A percentile compares a stretch with the other conserved stretches of the same genome.
These are phyloP conservation scores for Penicillium sp. DNA, from an alignment of 2,329 filamentous ascomycete genomes.

Conservation along the genomic window DNA sequence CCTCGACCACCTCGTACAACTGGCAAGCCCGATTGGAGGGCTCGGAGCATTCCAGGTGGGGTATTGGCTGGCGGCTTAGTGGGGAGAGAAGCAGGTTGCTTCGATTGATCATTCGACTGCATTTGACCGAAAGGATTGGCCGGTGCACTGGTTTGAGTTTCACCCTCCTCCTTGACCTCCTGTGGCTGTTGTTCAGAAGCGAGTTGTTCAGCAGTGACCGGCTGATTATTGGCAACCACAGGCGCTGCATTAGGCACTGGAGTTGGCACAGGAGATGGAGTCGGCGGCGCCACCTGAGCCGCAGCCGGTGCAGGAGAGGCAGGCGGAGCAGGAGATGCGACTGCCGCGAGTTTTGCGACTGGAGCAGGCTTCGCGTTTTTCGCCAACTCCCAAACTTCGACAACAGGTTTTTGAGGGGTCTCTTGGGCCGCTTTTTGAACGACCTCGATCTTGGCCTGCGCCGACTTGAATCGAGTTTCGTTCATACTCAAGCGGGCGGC, in stretches of 20 bases:
- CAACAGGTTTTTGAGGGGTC: slow-evolving; percentile 79
- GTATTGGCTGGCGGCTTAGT: slow-evolving; percentile 38
- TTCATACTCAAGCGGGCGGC: slow-evolving; percentile 76
- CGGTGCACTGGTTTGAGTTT: background rate
- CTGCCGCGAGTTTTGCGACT: slow-evolving; percentile 34
- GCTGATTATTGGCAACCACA: slow-evolving; percentile 7
- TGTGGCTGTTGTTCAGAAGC: background rate
- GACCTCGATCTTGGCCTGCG: slow-evolving; percentile 71
- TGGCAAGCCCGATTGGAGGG: slow-evolving; percentile 47
- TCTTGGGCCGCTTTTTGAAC: slow-evolving; percentile 81
- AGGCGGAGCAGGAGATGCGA: slow-evolving; percentile 16
- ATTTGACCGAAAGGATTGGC: slow-evolving; percentile 30
- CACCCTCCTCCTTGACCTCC: background rate
- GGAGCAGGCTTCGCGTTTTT: slow-evolving; percentile 63
- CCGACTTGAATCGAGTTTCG: slow-evolving; percentile 65
- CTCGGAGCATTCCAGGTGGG: slow-evolving; percentile 43
- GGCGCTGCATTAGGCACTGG: slow-evolving; percentile 3
- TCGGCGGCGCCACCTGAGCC: slow-evolving; percentile 10
- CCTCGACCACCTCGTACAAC: slow-evolving; percentile 45
- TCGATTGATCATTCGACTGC: slow-evolving; percentile 22
- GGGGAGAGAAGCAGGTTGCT: slow-evolving; percentile 21
- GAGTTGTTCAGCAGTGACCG: slow-evolving; percentile 6
- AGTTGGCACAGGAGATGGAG: slow-evolving; percentile 3
- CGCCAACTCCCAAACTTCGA: slow-evolving; percentile 81
- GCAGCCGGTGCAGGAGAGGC: slow-evolving; percentile 22